Evolutionary conservation across 768 basidiomycete species (phyloP).

Genomic region (Mrakia frigida): DNA sequence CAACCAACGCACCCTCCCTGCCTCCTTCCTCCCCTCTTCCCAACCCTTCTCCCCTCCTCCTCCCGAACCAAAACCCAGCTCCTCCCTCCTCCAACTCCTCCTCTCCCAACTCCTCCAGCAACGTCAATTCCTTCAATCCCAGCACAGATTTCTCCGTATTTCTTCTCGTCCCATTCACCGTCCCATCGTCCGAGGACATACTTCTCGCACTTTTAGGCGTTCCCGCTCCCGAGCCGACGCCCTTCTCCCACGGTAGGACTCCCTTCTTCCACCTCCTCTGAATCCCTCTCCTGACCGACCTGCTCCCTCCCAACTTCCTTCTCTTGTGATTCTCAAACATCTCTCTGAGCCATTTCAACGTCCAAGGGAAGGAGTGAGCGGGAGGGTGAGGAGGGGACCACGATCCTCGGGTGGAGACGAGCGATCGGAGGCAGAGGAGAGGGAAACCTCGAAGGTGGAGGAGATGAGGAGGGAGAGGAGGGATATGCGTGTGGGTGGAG

Average conservation of each 20-base stretch:
- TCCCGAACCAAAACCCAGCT: constrained; percentile 19
- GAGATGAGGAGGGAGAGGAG: constrained; percentile 11
- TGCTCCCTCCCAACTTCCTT: not conserved
- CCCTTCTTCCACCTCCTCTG: constrained; percentile 19
- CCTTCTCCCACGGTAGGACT: constrained; percentile 14
- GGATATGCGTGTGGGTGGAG: constrained; percentile 1
- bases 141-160: not conserved
- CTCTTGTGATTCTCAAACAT: not conserved
- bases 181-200: not conserved
- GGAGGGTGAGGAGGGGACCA: constrained; percentile 7
- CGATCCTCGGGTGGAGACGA: not conserved
- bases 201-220: not conserved
- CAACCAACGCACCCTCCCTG: not conserved
- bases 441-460: constrained; percentile 11
- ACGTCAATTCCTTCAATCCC: not conserved
- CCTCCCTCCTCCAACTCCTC: not conserved
- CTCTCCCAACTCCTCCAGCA: not conserved
- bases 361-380: not conserved
- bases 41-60: not conserved
- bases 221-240: not conserved
- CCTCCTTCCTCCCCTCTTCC: not conserved
- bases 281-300: not conserved
- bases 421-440: not conserved
- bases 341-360: not conserved
- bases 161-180: too few species aligned